Base-by-base conservation (phyloP, 495 filamentous ascomycete genomes). In the Cetradonia linearis region DNA sequence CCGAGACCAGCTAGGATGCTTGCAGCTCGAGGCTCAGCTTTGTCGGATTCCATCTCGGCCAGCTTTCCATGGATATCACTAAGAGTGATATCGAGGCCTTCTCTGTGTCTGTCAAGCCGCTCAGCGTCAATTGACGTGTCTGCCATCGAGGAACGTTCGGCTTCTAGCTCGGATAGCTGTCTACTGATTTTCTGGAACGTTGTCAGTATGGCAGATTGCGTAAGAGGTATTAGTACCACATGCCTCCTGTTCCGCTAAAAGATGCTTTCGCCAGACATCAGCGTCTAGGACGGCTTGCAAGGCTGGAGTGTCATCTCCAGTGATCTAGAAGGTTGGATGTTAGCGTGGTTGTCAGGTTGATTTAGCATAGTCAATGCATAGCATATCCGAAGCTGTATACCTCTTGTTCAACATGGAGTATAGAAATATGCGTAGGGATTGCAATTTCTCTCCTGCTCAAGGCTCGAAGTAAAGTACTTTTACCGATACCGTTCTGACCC, bases 401-500 rank as follows among this genome's bases (percentile, higher is more conserved):
- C 77, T 99, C 93, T 81, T 99, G 93, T 70, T 96, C 94, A 53
- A 99, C 93, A 78, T 97, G 93, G 18, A 99, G 78, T 79, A 99
- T 99, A 18, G 93, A 96, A 56, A 99, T 97, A 67, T 99, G 94
- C 0, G 85, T 92, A 18, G 93, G 93, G 70, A 99, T 87, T 11
- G 93, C 80, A 52, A 99, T 78, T 69, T 99, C 93, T 87, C 93
- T 83, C 64, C 91, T 83, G 64, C 92, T 95, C 61, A 99, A 74
- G 10, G 94, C 93, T 52, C 92, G 79, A 54, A 99, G 80, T 55
- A 99, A 77, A 16, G 93, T 99, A 74, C 86, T 91, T 81, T 99
- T 99, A 78, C 93, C 93, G 59, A 99, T 91, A 90, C 93, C 93
- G 80, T 99, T 99, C 76, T 96, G 86, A 78, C 93, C 93, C 59